Evolutionary conservation across 768 basidiomycete species (phyloP).

Genomic region (Phanerochaete sordida): DNA sequence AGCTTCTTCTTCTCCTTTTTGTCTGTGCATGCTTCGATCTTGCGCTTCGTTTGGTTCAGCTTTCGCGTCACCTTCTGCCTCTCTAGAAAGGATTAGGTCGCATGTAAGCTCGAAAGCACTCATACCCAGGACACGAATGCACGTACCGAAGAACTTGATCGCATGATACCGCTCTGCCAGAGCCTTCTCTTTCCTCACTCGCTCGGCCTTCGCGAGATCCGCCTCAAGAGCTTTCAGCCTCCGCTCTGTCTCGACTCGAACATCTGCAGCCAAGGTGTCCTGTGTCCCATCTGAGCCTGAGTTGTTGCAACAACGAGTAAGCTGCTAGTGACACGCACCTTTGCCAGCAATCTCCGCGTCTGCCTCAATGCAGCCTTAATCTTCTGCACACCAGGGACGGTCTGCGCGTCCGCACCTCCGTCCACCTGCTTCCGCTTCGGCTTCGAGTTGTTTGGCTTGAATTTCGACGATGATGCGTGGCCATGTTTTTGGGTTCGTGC

Average conservation of each 20-base stretch:
- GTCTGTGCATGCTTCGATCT: conserved; percentile 35
- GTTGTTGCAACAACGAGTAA: too few relatives aligned
- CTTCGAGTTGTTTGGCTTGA: not conserved
- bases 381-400: conserved; percentile 73
- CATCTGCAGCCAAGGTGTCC: conserved; percentile 83
- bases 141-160: conserved; percentile 89
- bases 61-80: conserved; percentile 83
- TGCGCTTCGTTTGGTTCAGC: conserved; percentile 64
- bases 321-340: conserved; percentile 42
- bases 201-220: conserved; percentile 65
- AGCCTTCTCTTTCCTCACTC: conserved; percentile 62
- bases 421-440: not conserved
- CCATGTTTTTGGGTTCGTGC: not conserved
- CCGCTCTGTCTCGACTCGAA: conserved; percentile 78
- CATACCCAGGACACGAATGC: not conserved
- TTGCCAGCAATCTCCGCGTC: conserved; percentile 76
- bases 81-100: conserved; percentile 42
- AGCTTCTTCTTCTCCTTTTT: conserved; percentile 36
- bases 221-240: conserved; percentile 69
- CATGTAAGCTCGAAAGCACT: not conserved
- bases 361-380: conserved; percentile 83
- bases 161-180: conserved; percentile 82
- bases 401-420: conserved; percentile 1
- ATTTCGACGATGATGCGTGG: conserved; percentile 1
- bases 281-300: too few relatives aligned